Evolutionary conservation across 2,329 filamentous ascomycete species (phyloP).

Genomic region (Colletotrichum sp.): DNA sequence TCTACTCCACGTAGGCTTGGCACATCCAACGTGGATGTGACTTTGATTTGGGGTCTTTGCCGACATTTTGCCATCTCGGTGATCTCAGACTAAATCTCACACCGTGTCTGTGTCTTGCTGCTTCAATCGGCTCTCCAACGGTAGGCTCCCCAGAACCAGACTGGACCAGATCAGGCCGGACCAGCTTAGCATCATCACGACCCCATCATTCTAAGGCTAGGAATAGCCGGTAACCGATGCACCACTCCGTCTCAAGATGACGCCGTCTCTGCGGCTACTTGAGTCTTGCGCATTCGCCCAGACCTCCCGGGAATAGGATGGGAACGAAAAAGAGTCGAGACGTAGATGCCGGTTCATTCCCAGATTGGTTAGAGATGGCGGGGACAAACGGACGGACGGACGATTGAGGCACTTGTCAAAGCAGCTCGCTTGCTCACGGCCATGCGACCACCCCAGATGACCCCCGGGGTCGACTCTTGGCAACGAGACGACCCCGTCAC

Average conservation of each 20-base stretch:
- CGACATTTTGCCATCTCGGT: background rate
- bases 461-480: background rate
- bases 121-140: background rate
- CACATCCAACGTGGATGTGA: background rate
- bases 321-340: background rate
- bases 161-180: background rate
- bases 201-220: background rate
- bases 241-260: background rate
- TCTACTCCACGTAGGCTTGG: background rate
- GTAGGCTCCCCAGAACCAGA: background rate
- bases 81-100: background rate
- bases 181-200: background rate
- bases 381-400: background rate
- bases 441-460: slow-evolving; percentile 1
- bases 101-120: background rate
- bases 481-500: background rate
- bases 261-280: background rate
- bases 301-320: background rate
- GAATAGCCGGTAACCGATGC: background rate
- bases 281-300: background rate
- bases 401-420: background rate
- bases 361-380: background rate
- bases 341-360: background rate
- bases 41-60: background rate
- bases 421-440: background rate